Evolutionary conservation across 148 eudicot genomes (phyloP).

Genomic region (Silene conica): DNA sequence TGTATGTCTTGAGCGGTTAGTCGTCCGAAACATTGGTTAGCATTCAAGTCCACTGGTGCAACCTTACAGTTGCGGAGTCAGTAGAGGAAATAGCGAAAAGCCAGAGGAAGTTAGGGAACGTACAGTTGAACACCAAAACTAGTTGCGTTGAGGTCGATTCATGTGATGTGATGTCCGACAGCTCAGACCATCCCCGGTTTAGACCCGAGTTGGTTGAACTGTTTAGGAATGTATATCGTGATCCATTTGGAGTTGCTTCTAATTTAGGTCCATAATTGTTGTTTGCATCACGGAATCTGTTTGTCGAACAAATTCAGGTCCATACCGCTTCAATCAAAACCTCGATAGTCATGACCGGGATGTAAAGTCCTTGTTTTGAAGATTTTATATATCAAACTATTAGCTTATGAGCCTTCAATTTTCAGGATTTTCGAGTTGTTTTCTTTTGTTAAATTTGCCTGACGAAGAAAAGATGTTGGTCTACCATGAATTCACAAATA

Average conservation of each 20-base stretch:
- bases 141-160: background rate
- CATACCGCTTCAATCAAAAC: too few relatives aligned
- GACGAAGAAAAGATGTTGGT: too few relatives aligned
- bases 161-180: background rate
- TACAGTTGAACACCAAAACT: background rate
- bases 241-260: background rate
- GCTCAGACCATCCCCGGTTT: background rate
- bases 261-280: slow-evolving; percentile 1
- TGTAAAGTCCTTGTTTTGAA: too few relatives aligned
- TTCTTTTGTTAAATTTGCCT: too few relatives aligned
- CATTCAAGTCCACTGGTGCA: background rate
- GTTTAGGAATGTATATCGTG: background rate
- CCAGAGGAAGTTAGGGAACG: slow-evolving; percentile 5
- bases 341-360: too few relatives aligned
- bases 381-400: too few relatives aligned
- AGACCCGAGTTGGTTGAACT: background rate
- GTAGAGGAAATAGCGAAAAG: background rate
- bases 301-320: too few relatives aligned
- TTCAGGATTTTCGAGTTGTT: too few relatives aligned
- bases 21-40: background rate
- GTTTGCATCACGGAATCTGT: too few relatives aligned
- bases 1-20: slow-evolving; percentile 2
- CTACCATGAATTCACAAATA: too few relatives aligned
- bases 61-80: background rate
- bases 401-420: too few relatives aligned